Base-by-base conservation (phyloP, 495 filamentous ascomycete genomes). In the Aspergillus mulundensis region DNA sequence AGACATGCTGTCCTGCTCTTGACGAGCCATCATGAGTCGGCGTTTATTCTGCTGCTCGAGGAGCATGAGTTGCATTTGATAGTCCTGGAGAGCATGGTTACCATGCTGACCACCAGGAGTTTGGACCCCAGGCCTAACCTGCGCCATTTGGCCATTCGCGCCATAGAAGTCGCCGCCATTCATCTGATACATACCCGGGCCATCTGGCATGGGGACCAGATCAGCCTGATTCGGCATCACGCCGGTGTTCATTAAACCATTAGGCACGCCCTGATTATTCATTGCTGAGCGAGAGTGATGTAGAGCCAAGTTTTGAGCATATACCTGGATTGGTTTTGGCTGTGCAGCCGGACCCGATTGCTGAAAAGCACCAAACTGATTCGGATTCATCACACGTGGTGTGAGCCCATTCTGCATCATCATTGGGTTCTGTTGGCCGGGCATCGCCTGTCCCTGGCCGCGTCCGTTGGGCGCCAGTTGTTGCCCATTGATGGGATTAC, bases 31-130 rank as follows among this genome's bases (percentile, higher is more conserved):
- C 81, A 97, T 87, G 64, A 98, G 76, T 20, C 94, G 81, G 66
- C 93, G 94, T 81, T 97, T 98, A 64, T 97, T 98, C 70, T 98
- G 94, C 74, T 98, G 94, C 71, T 98, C 94, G 39, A 98, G 85
- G 52, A 98, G 71, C 94, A 97, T 97, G 66, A 98, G 77, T 66
- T 98, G 94, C 94, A 97, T 96, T 74, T 98, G 94, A 71, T 98
- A 97, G 69, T 97, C 95, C 68, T 97, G 93, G 52, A 98, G 78
- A 36, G 95, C 95, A 70, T 96, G 92, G 64, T 94, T 96, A 67
- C 90, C 90, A 48, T 83, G 81, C 56, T 69, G 69, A 50, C 75
- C 77, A 39, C 78, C 73, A 66, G 78, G 76, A 57, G 80, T 81
- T 63, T 72, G 64, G 70, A 72, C 69, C 65, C 80, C 64, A 74